Evolutionary conservation across 345 rosid genomes (phyloP).

Genomic region (Litchi chinensis): DNA sequence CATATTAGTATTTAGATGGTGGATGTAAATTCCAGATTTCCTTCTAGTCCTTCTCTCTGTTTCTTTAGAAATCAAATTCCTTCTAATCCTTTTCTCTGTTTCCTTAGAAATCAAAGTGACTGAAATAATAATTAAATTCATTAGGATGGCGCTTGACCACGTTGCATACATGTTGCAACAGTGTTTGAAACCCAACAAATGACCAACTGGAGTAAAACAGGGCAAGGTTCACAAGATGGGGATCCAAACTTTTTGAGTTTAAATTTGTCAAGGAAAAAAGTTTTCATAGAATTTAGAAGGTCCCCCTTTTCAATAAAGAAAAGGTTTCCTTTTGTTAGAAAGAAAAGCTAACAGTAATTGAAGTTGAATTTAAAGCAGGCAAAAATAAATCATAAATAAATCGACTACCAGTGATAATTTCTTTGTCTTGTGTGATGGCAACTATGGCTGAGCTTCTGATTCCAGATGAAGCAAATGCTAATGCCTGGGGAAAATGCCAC

Average conservation of each 20-base stretch:
- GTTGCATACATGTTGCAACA: background rate
- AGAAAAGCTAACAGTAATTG: background rate
- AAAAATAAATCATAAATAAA: background rate
- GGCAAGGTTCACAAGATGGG: background rate
- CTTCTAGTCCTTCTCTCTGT: background rate
- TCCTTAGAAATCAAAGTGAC: too few species aligned
- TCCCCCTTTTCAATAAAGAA: background rate
- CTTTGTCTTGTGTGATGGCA: conserved; percentile 75
- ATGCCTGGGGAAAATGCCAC: conserved; percentile 86
- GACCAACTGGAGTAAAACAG: background rate
- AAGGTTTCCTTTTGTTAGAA: background rate
- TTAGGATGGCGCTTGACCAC: background rate
- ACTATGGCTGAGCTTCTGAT: conserved; percentile 78
- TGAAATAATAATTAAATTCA: too few species aligned
- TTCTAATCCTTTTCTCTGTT: background rate
- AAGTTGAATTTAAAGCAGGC: background rate
- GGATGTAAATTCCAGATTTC: background rate
- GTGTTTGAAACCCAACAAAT: background rate
- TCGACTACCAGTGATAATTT: conserved; percentile 79
- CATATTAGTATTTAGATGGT: background rate
- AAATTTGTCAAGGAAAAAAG: background rate
- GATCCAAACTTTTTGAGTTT: background rate
- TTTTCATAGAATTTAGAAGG: background rate
- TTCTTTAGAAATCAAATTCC: background rate
- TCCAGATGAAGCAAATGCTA: conserved; percentile 87